A percentile compares a stretch with the other conserved stretches of the same genome.
Evolutionary conservation across 2,329 filamentous ascomycete species (phyloP).

Genomic region (Atkinsonella hypoxylon): DNA sequence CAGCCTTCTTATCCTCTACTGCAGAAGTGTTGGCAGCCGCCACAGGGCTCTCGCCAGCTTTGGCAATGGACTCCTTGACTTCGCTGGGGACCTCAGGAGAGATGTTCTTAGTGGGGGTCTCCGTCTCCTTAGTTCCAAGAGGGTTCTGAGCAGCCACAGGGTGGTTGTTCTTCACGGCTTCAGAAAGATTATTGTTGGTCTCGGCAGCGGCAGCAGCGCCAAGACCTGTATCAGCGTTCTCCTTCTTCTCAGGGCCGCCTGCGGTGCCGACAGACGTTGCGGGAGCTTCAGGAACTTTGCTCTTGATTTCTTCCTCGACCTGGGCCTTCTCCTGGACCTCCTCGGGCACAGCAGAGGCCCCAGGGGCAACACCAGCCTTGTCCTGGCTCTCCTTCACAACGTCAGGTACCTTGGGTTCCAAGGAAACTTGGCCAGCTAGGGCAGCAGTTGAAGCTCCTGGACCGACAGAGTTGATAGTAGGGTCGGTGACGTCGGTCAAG

Average conservation of each 20-base stretch:
- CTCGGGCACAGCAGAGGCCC: constrained; percentile 52
- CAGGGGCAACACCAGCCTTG: constrained; percentile 50
- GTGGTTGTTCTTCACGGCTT: constrained; percentile 38
- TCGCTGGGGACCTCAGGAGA: constrained; percentile 40
- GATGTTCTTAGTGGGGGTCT: constrained; percentile 29
- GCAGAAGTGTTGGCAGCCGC: constrained; percentile 56
- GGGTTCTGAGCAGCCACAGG: constrained; percentile 38
- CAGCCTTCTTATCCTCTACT: constrained; percentile 61
- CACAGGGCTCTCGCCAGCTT: constrained; percentile 53
- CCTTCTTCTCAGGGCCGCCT: constrained; percentile 40
- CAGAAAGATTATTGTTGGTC: constrained; percentile 37
- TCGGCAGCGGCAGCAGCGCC: constrained; percentile 29
- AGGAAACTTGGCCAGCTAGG: constrained; percentile 55
- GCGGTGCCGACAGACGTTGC: constrained; percentile 44
- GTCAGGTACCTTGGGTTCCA: constrained; percentile 36
- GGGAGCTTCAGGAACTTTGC: constrained; percentile 50
- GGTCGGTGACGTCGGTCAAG: constrained; percentile 27
- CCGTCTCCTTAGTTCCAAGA: constrained; percentile 30
- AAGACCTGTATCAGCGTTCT: constrained; percentile 20
- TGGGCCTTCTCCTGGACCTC: constrained; percentile 61
- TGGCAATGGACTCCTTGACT: constrained; percentile 45
- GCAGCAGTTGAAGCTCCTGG: constrained; percentile 53
- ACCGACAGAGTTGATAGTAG: constrained; percentile 35
- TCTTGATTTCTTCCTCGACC: constrained; percentile 58
- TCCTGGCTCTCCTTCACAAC: constrained; percentile 62